Evolutionary conservation across 192 early-diverging fungal genomes (phyloP).

Genomic region (Linnemannia hyalina): DNA sequence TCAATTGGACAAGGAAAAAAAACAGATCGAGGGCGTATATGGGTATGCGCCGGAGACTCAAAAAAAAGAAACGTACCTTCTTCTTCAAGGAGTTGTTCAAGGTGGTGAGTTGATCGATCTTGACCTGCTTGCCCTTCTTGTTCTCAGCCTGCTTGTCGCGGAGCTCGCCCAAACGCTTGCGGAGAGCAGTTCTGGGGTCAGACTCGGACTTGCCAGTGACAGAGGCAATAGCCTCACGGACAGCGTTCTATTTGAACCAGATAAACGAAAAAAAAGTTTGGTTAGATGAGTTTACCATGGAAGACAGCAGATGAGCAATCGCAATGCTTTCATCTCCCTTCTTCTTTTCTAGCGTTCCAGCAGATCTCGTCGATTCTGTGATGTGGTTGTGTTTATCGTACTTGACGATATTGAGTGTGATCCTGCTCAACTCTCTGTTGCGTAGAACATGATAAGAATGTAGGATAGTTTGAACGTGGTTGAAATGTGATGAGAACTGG

Average conservation of each 20-base stretch:
- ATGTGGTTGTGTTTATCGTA: not conserved
- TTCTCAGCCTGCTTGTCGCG: slow-evolving; percentile 79
- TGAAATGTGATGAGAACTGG: not conserved
- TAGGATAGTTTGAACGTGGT: not conserved
- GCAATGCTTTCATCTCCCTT: not conserved
- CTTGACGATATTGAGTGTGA: not conserved
- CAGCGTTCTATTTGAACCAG: slow-evolving; percentile 29
- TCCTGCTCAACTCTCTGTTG: not conserved
- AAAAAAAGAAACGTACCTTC: slow-evolving; percentile 66
- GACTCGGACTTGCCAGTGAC: slow-evolving; percentile 44
- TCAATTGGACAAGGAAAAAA: not conserved
- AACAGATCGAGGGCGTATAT: not conserved
- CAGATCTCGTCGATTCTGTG: not conserved
- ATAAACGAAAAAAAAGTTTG: not conserved
- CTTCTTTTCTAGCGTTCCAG: not conserved
- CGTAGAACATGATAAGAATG: not conserved
- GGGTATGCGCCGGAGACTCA: not conserved
- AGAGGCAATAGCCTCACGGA: slow-evolving; percentile 46
- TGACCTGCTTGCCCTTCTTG: slow-evolving; percentile 76
- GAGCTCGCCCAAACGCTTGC: slow-evolving; percentile 72
- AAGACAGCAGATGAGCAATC: not conserved
- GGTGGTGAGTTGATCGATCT: slow-evolving; percentile 78
- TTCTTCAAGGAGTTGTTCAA: slow-evolving; percentile 83
- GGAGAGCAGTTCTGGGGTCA: slow-evolving; percentile 58
- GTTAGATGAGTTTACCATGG: not conserved